Evolutionary conservation across 306 rosid genomes (phyloP).

Genomic region (Acacia melanoxylon): DNA sequence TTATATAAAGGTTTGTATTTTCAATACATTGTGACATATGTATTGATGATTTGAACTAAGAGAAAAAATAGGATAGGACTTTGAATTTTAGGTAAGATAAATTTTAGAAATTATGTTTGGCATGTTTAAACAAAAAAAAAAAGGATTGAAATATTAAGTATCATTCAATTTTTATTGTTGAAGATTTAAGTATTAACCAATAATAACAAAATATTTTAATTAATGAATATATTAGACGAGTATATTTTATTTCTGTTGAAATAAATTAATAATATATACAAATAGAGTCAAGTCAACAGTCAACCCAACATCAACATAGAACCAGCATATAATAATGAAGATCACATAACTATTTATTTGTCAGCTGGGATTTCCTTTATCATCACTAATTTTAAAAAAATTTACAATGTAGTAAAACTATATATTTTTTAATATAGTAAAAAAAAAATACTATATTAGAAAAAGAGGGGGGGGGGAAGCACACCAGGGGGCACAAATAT

Average conservation of each 20-base stretch:
- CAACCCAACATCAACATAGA: neutral
- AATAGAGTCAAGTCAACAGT: neutral
- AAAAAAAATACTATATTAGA: neutral
- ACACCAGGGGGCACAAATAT: neutral
- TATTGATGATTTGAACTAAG: too few relatives aligned
- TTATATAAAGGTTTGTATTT: neutral
- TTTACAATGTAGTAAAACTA: slow-evolving; percentile 28
- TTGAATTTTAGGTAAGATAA: neutral
- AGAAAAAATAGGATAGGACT: neutral
- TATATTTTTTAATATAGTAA: neutral
- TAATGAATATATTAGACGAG: too few relatives aligned
- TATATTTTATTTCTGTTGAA: neutral
- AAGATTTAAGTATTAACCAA: neutral
- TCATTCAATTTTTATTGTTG: neutral
- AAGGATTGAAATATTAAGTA: too few relatives aligned
- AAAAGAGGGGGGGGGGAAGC: neutral
- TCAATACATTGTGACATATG: neutral
- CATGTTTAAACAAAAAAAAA: neutral
- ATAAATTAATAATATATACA: neutral
- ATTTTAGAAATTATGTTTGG: neutral
- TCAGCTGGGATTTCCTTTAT: slow-evolving; percentile 20
- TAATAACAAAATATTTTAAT: too few relatives aligned
- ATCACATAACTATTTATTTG: neutral
- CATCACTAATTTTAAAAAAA: slow-evolving; percentile 3
- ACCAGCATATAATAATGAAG: neutral